Conservation (phyloP, 805 yeast genomes). For the Debaryomyces prosopidis region DNA sequence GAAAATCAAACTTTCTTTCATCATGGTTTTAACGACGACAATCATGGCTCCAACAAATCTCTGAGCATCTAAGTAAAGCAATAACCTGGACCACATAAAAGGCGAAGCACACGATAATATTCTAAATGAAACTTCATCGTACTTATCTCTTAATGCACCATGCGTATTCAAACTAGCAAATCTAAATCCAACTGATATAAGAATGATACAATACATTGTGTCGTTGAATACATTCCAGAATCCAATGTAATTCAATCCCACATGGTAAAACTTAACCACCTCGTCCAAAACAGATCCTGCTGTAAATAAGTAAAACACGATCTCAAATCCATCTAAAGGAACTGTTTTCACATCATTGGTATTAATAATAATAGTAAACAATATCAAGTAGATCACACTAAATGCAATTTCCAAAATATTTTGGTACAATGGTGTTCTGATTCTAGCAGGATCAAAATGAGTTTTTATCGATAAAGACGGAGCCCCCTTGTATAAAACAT, state of each 20-base stretch:
- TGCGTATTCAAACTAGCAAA: conserved; percentile 35
- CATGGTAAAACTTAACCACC: conserved; percentile 66
- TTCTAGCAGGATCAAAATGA: conserved; percentile 81
- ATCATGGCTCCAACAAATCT: conserved; percentile 87
- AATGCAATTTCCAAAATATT: conserved; percentile 68
- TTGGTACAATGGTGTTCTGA: conserved; percentile 84
- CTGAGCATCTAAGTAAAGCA: conserved; percentile 75
- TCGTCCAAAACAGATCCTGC: conserved; percentile 70
- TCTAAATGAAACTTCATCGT: conserved; percentile 65
- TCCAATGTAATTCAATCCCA: conserved; percentile 69
- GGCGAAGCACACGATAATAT: conserved; percentile 81
- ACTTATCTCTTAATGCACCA: conserved; percentile 21
- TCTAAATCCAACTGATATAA: conserved; percentile 56
- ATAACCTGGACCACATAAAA: conserved; percentile 77
- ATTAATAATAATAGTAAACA: conserved; percentile 68
- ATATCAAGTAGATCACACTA: conserved; percentile 58
- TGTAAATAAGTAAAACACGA: conserved; percentile 63
- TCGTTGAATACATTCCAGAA: conserved; percentile 83
- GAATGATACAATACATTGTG: conserved; percentile 57
- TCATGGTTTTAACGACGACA: conserved; percentile 80
- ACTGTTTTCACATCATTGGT: conserved; percentile 43
- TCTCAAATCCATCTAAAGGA: conserved; percentile 48
- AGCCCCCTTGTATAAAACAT: conserved; percentile 62
- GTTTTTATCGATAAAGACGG: conserved; percentile 51
- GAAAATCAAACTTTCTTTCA: conserved; percentile 83